Evolutionary conservation across 352 stramenopile genomes (phyloP).

Genomic region (Phytophthora sansomeana): DNA sequence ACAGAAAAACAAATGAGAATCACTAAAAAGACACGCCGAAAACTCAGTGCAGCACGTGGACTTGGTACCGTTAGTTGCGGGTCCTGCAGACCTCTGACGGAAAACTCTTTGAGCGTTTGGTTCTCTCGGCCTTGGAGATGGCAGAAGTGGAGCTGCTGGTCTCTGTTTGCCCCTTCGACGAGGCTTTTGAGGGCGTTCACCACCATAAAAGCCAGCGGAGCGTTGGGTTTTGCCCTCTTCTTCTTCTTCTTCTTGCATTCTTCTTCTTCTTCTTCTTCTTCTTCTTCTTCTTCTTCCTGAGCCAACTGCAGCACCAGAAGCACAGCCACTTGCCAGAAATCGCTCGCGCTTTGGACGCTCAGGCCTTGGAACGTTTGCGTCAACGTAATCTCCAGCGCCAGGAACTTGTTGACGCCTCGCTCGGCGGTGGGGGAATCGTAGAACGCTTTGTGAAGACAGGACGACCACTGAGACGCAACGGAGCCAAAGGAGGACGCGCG

Average conservation of each 20-base stretch:
- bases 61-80: constrained; percentile 19
- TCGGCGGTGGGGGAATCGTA: constrained; percentile 18
- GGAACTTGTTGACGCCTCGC: constrained; percentile 56
- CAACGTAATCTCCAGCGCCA: constrained; percentile 57
- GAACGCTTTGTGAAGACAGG: constrained; percentile 42
- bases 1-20: neutral
- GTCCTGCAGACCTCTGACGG: constrained; percentile 27
- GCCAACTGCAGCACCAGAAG: constrained; percentile 51
- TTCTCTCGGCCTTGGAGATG: constrained; percentile 34
- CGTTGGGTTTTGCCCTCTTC: constrained; percentile 51
- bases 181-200: constrained; percentile 65
- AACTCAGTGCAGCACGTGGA: neutral
- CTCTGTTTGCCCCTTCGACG: constrained; percentile 1
- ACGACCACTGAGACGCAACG: constrained; percentile 26
- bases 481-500: neutral
- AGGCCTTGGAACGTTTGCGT: constrained; percentile 37
- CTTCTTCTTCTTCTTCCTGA: constrained; percentile 12
- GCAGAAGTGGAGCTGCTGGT: constrained; percentile 6
- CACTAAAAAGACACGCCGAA: no score
- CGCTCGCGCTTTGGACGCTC: neutral
- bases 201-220: constrained; percentile 64
- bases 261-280: constrained; percentile 3
- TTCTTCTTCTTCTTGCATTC: constrained; percentile 42
- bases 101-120: constrained; percentile 41
- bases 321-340: constrained; percentile 51